Evolutionary conservation across 2,329 filamentous ascomycete species (phyloP).

Genomic region (Colletotrichum lini): DNA sequence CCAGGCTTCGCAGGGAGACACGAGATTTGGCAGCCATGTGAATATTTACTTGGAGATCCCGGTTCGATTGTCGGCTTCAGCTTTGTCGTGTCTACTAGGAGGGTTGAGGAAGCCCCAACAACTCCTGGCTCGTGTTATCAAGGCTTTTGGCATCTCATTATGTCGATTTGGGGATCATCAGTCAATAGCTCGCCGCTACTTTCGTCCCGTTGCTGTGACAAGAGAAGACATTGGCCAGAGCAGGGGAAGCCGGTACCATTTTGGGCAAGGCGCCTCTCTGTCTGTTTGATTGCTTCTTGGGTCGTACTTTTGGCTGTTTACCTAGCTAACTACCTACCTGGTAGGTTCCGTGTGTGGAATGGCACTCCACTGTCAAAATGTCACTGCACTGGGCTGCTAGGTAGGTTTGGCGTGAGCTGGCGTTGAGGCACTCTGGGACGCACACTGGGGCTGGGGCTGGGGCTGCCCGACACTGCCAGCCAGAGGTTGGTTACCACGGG

Average conservation of each 20-base stretch:
- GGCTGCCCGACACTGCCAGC: background rate
- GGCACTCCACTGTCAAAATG: background rate
- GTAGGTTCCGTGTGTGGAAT: too few species aligned
- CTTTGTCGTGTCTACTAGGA: too few species aligned
- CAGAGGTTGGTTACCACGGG: slow-evolving; percentile 35
- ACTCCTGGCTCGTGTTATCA: too few species aligned
- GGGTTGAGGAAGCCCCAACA: too few species aligned
- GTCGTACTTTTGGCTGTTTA: background rate
- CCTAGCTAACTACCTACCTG: too few species aligned
- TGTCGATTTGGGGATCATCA: background rate
- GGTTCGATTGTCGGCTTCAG: too few species aligned
- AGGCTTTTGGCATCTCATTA: background rate
- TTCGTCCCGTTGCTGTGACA: slow-evolving; percentile 16
- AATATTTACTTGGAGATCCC: background rate
- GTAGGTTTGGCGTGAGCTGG: background rate
- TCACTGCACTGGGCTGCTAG: background rate
- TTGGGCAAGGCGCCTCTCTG: slow-evolving; percentile 1
- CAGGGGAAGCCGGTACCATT: background rate
- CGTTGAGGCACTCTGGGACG: background rate
- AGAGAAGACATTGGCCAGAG: background rate
- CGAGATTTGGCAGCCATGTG: background rate
- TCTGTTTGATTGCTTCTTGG: background rate
- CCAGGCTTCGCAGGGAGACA: background rate
- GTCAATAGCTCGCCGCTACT: background rate
- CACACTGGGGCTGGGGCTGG: background rate